Evolutionary conservation across 164 flowering plant genomes (phyloP), one percentile per base, ranked within the genome.

Genomic region (Nymphaea thermarum): DNA sequence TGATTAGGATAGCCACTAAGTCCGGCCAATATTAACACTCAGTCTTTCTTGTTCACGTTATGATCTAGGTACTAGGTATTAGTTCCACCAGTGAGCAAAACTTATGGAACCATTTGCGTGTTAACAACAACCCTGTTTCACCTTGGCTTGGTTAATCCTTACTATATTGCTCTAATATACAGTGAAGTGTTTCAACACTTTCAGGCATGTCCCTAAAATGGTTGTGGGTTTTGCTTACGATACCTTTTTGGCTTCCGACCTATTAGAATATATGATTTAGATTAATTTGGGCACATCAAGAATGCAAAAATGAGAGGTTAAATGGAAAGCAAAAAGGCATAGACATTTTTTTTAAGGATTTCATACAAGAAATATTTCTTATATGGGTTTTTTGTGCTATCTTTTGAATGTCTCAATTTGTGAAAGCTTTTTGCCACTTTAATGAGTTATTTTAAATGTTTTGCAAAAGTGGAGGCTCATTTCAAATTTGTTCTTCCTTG

Each of bases 61-160:
- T 25, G 36, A 25, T 79, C 44, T 90, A 90, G 98, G 73, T 93
- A 16, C 68, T 93, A 93, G 70, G 75, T 81, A 11, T 87, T 96
- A 6, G 88, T 91, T 75, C 97, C 98, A 64, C 98, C 98, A 4
- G 78, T 93, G 68, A 87, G 81, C 81, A 93, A 89, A 82, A 88
- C 84, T 55, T 90, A 81, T 79, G 98, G 96, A 64, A 89, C 97
- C 47, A 36, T 79, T 6, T 93, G 98, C 77, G 44, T 93, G 51
- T 18, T 76, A 71, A 64, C 80, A 59, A 87, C 97, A 16, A 74
- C 80, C 25, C 86, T 81, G 66, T 72, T 2, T 72, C 85, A 81
- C 3, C 44, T 93, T 18, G 90, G 90, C 43, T 25, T 93, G 12
- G 62, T 62, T 43, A 2, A 69, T 74, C 83, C 73, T 42, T 5